These are phyloP conservation scores for Isoetes taiwanensis DNA, from an alignment of 75 land plant species.

Conservation along the genomic window DNA sequence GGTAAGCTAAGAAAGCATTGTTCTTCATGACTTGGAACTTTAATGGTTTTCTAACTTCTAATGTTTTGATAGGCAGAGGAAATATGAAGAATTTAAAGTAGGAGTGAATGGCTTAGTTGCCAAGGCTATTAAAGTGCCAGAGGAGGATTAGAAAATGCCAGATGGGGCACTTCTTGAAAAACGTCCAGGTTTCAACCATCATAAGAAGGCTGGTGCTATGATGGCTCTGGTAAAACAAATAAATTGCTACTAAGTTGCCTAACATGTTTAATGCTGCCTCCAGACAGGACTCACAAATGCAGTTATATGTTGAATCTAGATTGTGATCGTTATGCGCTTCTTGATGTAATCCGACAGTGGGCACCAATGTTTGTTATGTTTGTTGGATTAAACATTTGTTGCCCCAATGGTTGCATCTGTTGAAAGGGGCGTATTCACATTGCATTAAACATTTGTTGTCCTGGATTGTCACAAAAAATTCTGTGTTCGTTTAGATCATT, in stretches of 20 bases:
- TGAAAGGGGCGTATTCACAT: too few species aligned
- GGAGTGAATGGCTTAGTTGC: background rate
- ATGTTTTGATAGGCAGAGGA: too few species aligned
- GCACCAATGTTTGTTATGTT: background rate
- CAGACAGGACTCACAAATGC: conserved; percentile 8
- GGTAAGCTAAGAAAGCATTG: too few species aligned
- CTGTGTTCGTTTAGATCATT: too few species aligned
- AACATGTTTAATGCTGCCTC: background rate
- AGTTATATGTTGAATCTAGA: background rate
- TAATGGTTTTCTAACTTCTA: too few species aligned
- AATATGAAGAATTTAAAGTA: conserved; percentile 6
- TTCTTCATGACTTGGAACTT: too few species aligned
- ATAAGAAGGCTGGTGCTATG: conserved; percentile 79
- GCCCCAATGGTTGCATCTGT: too few species aligned
- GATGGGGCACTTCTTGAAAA: conserved; percentile 36
- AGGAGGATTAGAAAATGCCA: background rate
- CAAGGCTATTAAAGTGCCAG: background rate
- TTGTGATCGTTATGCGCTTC: conserved; percentile 6
- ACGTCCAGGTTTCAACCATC: conserved; percentile 67
- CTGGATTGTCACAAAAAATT: too few species aligned
- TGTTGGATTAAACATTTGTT: too few species aligned
- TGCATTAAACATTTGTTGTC: too few species aligned
- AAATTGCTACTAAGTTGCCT: too few species aligned
- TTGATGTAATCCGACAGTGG: background rate
- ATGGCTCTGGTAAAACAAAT: conserved; percentile 76